Evolutionary conservation across 352 stramenopile species (phyloP).

Genomic region (Phytophthora hybrid): DNA sequence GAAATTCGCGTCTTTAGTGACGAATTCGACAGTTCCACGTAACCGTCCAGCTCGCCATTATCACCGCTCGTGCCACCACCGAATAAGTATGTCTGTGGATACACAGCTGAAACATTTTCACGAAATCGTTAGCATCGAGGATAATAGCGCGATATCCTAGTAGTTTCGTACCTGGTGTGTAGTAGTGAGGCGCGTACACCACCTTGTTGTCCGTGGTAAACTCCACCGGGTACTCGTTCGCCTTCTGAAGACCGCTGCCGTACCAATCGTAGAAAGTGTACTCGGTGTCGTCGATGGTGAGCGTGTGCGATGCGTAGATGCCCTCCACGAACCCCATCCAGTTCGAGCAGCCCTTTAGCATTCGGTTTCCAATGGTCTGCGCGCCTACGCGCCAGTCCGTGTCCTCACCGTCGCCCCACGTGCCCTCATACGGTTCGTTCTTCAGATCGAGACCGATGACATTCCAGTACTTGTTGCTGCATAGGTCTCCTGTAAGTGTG

Average conservation of each 20-base stretch:
- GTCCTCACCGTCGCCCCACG: conserved; percentile 55
- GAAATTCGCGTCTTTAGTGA: conserved; percentile 49
- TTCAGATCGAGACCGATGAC: conserved; percentile 79
- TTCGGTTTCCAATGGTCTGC: conserved; percentile 55
- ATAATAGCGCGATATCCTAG: not conserved
- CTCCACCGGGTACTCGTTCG: conserved; percentile 40
- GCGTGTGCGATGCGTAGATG: conserved; percentile 47
- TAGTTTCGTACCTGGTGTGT: conserved; percentile 41
- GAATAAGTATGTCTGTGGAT: conserved; percentile 65
- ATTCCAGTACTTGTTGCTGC: conserved; percentile 76
- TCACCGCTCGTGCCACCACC: conserved; percentile 41
- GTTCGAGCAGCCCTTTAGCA: conserved; percentile 63
- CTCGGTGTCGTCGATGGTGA: conserved; percentile 47
- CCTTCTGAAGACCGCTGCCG: conserved; percentile 52
- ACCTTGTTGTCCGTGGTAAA: conserved; percentile 63
- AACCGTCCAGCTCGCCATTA: conserved; percentile 37
- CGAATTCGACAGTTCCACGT: conserved; percentile 62
- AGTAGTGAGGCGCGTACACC: conserved; percentile 77
- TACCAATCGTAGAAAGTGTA: conserved; percentile 72
- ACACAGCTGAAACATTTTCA: conserved; percentile 36
- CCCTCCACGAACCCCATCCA: conserved; percentile 78
- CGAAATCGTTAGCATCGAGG: too few species aligned
- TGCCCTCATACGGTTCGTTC: conserved; percentile 60
- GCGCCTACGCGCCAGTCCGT: conserved; percentile 55
- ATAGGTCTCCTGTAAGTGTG: conserved; percentile 52